A percentile compares a stretch with the other conserved stretches of the same genome.
Conservation (phyloP, 75 land plant genomes). For the Cupressus sempervirens region DNA sequence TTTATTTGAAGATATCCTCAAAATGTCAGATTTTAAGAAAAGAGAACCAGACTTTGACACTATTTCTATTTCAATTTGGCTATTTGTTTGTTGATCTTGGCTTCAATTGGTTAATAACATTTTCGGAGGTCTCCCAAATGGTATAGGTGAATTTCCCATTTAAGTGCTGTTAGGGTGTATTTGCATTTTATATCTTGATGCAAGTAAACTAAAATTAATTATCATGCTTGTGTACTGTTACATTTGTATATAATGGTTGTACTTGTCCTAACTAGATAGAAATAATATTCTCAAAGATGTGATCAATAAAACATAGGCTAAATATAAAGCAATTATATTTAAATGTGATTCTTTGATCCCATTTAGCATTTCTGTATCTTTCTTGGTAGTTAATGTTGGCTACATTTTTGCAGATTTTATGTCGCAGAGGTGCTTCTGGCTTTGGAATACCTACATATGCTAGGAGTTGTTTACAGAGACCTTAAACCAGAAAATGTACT, state of each 20-base stretch:
- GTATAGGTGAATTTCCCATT: neutral
- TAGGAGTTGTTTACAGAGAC: constrained; percentile 59
- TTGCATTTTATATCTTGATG: neutral
- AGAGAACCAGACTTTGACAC: neutral
- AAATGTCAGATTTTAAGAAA: neutral
- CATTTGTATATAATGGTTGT: neutral
- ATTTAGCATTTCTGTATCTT: neutral
- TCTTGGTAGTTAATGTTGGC: neutral
- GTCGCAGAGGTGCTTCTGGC: constrained; percentile 73
- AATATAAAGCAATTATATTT: neutral
- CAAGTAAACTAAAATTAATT: neutral
- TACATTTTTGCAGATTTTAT: constrained; percentile 45
- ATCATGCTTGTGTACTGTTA: neutral
- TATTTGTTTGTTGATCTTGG: neutral
- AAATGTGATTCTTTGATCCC: neutral
- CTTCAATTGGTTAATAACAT: neutral
- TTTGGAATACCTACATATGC: constrained; percentile 79
- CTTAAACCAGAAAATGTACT: constrained; percentile 54
- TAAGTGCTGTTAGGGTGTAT: neutral
- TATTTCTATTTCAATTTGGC: neutral
- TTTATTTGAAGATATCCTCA: neutral
- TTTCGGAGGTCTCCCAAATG: neutral
- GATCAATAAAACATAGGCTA: neutral
- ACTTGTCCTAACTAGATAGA: neutral
- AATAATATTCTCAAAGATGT: neutral